Base-by-base conservation (phyloP, 129 eudicot genomes). In the Artemisia tridentata region DNA sequence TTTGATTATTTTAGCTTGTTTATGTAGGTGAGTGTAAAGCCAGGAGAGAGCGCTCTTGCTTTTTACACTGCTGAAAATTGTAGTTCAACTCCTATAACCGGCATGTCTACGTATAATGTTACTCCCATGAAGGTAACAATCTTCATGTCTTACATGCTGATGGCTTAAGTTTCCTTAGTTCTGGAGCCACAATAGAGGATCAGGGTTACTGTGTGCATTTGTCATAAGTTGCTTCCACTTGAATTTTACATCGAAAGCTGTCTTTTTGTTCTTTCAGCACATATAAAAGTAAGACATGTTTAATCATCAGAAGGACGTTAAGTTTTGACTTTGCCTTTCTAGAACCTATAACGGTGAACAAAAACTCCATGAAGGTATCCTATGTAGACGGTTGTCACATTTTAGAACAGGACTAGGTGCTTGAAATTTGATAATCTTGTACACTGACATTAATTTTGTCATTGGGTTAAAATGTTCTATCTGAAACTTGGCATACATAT, bases 41-140 rank as follows among this genome's bases (percentile, higher is more conserved):
- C 99, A 23, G 99, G 99, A 72, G 97, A 93, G 82, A 93, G 99
- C 29, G 99, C 99, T 50, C 93, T 93, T 78, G 98, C 97, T 48
- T 93, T 93, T 80, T 93, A 87, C 83, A 93, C 99, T 46, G 97
- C 97, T 72, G 99, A 90, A 85, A 93, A 89, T 80, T 76, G 72
- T 73, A 91, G 97, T 82, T 67, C 96, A 59, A 65, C 86, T 67
- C 92, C 95, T 54, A 85, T 85, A 59, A 83, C 86, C n/a, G 98
- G 95, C 51, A 81, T 87, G 76, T 85, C 97, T 71, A 88, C 96
- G 0, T 91, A 91, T 72, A 91, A 91, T 76, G 97, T 91, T 53
- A 91, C 97, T 43, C 97, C 97, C 52, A 91, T 91, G 96, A 84
- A 91, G 92, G 97, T 91, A 80, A 5, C 25, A 11, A 11, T 41